Conservation (phyloP, 148 eudicot species). For the Cornus controversa region DNA sequence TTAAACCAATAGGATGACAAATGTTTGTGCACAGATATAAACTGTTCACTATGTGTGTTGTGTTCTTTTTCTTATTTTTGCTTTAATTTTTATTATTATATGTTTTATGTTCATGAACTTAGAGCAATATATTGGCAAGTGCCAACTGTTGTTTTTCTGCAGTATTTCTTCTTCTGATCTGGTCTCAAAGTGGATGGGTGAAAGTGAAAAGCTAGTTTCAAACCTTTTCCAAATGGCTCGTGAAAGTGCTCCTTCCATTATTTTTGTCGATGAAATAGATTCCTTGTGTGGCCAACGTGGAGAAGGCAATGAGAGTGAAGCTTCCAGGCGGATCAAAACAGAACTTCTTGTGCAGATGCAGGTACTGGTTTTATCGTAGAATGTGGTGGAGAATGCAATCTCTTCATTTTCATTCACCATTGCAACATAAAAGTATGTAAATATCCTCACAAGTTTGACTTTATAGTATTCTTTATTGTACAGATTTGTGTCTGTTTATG, state of each 20-base stretch:
- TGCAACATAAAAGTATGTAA: not conserved
- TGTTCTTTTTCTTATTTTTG: not conserved
- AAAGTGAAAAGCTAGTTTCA: constrained; percentile 95
- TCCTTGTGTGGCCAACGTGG: constrained; percentile 99
- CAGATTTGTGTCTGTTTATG: no score
- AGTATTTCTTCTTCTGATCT: constrained; percentile 97
- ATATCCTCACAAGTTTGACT: not conserved
- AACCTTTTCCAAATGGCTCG: constrained; percentile 99
- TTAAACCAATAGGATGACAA: not conserved
- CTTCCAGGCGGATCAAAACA: constrained; percentile 97
- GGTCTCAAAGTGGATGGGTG: constrained; percentile 99
- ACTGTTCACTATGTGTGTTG: not conserved
- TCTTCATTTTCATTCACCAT: not conserved
- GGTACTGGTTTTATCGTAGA: constrained; percentile 39
- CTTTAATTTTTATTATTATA: not conserved
- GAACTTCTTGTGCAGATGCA: constrained; percentile 99
- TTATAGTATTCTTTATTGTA: not conserved
- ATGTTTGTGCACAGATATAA: not conserved
- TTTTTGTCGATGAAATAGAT: constrained; percentile 96
- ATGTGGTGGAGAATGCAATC: not conserved
- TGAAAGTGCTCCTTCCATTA: constrained; percentile 93
- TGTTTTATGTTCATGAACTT: constrained; percentile 20
- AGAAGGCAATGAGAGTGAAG: constrained; percentile 99
- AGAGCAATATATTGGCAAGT: constrained; percentile 40
- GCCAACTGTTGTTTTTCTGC: constrained; percentile 46